Evolutionary conservation across 2,329 filamentous ascomycete species (phyloP).

Genomic region (Cylindrodendrum hubeiense): DNA sequence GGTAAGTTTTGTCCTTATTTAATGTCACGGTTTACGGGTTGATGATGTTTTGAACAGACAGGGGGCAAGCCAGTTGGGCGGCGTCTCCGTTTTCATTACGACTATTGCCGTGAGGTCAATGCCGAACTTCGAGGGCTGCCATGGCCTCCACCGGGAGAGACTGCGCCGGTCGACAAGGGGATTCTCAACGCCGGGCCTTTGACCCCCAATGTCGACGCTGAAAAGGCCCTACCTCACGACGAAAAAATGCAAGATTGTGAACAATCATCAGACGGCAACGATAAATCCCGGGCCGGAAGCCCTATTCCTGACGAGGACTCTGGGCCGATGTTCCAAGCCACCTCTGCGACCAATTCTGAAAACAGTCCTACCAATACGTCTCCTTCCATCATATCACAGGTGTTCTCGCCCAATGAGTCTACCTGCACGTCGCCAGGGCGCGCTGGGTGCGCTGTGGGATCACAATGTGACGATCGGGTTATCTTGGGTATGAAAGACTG

Average conservation of each 20-base stretch:
- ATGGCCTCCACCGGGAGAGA: slow-evolving; percentile 40
- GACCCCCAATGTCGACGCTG: slow-evolving; percentile 1
- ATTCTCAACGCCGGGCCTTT: slow-evolving; percentile 1
- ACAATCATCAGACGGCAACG: background rate
- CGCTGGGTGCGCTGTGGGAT: background rate
- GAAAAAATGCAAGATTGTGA: background rate
- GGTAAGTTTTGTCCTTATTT: slow-evolving; percentile 49
- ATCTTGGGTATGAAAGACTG: background rate
- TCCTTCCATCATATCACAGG: background rate
- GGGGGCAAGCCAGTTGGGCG: slow-evolving; percentile 55
- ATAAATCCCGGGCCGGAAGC: background rate
- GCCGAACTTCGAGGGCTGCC: slow-evolving; percentile 45
- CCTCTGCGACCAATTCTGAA: background rate
- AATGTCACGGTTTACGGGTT: background rate
- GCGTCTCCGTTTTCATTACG: slow-evolving; percentile 47
- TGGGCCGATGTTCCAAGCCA: background rate
- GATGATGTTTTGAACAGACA: slow-evolving; percentile 39
- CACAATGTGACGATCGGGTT: background rate
- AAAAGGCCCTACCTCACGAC: background rate
- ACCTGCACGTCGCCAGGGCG: background rate
- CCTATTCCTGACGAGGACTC: background rate
- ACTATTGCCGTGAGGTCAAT: slow-evolving; percentile 51
- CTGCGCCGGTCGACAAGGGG: background rate
- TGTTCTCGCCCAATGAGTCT: background rate
- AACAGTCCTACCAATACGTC: background rate